phyloP scores from a whole-genome alignment of 345 rosid genomes.

The Citrus cavaleriei region DNA sequence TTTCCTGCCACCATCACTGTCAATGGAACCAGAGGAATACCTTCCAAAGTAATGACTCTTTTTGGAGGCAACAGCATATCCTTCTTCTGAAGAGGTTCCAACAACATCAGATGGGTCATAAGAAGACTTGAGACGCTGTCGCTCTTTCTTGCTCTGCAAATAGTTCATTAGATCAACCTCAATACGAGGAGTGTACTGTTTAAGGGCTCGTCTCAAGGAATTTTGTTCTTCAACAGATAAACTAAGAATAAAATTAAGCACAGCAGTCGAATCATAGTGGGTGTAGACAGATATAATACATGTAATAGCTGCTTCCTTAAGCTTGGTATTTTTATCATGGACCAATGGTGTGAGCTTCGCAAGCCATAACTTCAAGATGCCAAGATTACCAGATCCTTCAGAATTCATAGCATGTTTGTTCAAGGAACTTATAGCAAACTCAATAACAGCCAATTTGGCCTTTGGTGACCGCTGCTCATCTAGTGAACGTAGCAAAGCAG shows the following conservation, averaged over 20 bases:
- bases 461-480: slow-evolving; percentile 98
- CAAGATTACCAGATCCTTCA: slow-evolving; percentile 79
- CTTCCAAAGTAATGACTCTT: slow-evolving; percentile 73
- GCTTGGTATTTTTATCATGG: slow-evolving; percentile 89
- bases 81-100: slow-evolving; percentile 97
- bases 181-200: slow-evolving; percentile 92
- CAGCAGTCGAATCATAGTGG: slow-evolving; percentile 82
- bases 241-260: slow-evolving; percentile 90
- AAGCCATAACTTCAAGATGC: slow-evolving; percentile 93
- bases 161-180: slow-evolving; percentile 96
- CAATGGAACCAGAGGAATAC: slow-evolving; percentile 76
- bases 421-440: slow-evolving; percentile 84
- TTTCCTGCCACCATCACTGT: slow-evolving; percentile 78
- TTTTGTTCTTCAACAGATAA: slow-evolving; percentile 96
- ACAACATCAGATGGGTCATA: slow-evolving; percentile 88
- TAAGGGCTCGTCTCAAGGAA: slow-evolving; percentile 86
- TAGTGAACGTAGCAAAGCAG: slow-evolving; percentile 92
- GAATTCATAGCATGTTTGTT: slow-evolving; percentile 74
- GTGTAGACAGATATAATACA: slow-evolving; percentile 93
- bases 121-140: slow-evolving; percentile 77
- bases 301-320: slow-evolving; percentile 88
- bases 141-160: slow-evolving; percentile 90
- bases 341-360: slow-evolving; percentile 82
- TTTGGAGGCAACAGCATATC: slow-evolving; percentile 58
- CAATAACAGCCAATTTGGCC: slow-evolving; percentile 98